These are phyloP conservation scores for Mycena kentingensis DNA, from an alignment of 768 basidiomycete genomes.

Conservation along the genomic window DNA sequence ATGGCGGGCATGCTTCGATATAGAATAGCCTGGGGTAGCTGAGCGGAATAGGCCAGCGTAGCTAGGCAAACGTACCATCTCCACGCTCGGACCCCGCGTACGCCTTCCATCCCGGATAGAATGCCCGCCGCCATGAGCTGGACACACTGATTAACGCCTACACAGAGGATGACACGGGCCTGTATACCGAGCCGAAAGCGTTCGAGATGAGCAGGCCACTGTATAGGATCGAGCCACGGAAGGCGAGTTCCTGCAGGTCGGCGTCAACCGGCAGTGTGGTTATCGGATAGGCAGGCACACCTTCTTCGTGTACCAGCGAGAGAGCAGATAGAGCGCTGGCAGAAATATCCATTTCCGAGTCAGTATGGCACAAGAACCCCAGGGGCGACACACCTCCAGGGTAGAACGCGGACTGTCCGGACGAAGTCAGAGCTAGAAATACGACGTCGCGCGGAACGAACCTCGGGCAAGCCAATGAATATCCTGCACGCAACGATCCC, in stretches of 20 bases:
- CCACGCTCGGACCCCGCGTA: conserved; percentile 67
- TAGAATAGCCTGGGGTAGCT: conserved; percentile 61
- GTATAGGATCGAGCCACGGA: conserved; percentile 62
- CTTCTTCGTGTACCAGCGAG: conserved; percentile 59
- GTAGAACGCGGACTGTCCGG: conserved; percentile 55
- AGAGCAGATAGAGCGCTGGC: conserved; percentile 40
- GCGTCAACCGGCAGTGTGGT: conserved; percentile 12
- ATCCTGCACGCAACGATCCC: conserved; percentile 60
- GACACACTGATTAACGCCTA: background rate
- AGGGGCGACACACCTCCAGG: conserved; percentile 51
- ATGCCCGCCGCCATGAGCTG: conserved; percentile 75
- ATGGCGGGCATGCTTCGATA: conserved; percentile 52
- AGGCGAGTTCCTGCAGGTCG: conserved; percentile 55
- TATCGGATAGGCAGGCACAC: conserved; percentile 25
- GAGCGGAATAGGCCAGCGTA: background rate
- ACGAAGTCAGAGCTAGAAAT: background rate
- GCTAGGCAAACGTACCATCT: conserved; percentile 47
- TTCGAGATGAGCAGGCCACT: conserved; percentile 62
- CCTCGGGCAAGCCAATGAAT: conserved; percentile 64
- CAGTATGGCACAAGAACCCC: conserved; percentile 3
- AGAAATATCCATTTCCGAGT: background rate
- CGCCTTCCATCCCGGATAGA: conserved; percentile 66
- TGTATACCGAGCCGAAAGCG: conserved; percentile 59
- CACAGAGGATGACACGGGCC: background rate
- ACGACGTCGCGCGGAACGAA: conserved; percentile 8